Base-by-base conservation (phyloP, 2,329 filamentous ascomycete species). In the Colletotrichum horii region DNA sequence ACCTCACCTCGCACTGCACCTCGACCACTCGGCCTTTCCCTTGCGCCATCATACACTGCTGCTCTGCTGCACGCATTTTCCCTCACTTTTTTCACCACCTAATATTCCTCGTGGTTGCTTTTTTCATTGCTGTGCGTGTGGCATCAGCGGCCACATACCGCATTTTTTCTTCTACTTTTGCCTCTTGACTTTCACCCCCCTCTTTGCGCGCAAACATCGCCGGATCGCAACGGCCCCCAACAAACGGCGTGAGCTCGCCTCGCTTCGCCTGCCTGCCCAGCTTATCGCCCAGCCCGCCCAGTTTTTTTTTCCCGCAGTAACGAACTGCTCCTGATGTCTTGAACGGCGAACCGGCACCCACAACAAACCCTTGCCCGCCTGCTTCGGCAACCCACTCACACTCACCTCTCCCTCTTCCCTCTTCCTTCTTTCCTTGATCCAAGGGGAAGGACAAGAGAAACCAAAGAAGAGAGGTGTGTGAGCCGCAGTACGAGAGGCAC, bases 281-380 rank as follows among this genome's bases (percentile, higher is more conserved):
- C 62, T 73, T 73, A 64, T 75, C 70, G 70, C 70, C 73, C 73
- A 68, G 70, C 70, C 73, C 48, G 73, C 70, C 73, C 73, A 68
- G 64, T 71, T 74, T 74, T 75, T 69, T 69, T 72, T 43, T 56
- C 56, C 64, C 58, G 73, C 73, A 73, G 73, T 65, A 75, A 75
- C 70, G 73, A 68, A 75, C 70, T 32, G 73, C 73, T 73, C 56
- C 73, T 75, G 62, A 73, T 75, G 73, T 75, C 73, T 75, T 75
- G 73, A 70, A 68, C 70, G 64, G 73, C 64, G 64, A 75, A 71
- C 34, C 58, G 56, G 64, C 73, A 75, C 73, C 73, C 73, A 75
- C 73, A 75, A 61, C 64, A 73, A 75, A 75, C 64, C 75, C 75
- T 69, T 77, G 75, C 58, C 72, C 72, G 61, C 75, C 72, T 75